Conservation (phyloP, 805 yeast species). For the Schwanniomyces pseudopolymorphus region DNA sequence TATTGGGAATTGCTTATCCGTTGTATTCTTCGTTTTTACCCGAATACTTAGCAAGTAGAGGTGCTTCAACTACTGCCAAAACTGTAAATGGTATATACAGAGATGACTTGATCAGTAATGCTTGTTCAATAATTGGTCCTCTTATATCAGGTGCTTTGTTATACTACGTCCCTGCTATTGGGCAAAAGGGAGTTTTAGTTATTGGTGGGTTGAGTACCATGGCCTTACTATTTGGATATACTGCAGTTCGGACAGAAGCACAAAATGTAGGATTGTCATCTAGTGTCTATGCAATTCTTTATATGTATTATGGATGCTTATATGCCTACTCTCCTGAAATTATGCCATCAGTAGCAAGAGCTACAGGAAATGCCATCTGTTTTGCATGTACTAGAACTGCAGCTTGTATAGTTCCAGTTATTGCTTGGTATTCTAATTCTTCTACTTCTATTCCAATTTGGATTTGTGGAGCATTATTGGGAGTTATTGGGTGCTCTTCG, state of each 20-base stretch:
- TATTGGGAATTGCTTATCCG: conserved; percentile 56
- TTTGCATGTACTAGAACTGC: conserved; percentile 30
- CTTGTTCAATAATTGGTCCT: conserved; percentile 53
- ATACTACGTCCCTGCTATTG: conserved; percentile 31
- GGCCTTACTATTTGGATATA: conserved; percentile 62
- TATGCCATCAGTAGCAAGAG: conserved; percentile 34
- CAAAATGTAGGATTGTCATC: conserved; percentile 41
- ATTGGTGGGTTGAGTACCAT: conserved; percentile 54
- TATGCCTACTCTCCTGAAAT: conserved; percentile 38
- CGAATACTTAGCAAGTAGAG: conserved; percentile 50
- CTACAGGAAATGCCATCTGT: conserved; percentile 36
- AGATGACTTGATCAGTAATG: conserved; percentile 48
- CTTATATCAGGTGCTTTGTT: conserved; percentile 44
- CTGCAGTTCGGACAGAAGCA: conserved; percentile 52
- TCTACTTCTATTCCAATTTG: conserved; percentile 30
- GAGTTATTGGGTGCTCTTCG: conserved; percentile 20
- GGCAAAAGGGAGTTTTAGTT: conserved; percentile 57
- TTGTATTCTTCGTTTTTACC: conserved; percentile 55
- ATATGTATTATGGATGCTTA: conserved; percentile 35
- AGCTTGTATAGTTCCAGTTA: conserved; percentile 30
- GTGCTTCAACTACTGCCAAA: conserved; percentile 45
- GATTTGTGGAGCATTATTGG: conserved; percentile 37
- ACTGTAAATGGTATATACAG: conserved; percentile 37
- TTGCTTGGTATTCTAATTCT: conserved; percentile 32
- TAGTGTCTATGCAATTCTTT: conserved; percentile 45